Percentiles rank a stretch among this genome's conserved stretches.
Conservation (phyloP, 2,329 filamentous ascomycete species). For the Alternaria longipes region DNA sequence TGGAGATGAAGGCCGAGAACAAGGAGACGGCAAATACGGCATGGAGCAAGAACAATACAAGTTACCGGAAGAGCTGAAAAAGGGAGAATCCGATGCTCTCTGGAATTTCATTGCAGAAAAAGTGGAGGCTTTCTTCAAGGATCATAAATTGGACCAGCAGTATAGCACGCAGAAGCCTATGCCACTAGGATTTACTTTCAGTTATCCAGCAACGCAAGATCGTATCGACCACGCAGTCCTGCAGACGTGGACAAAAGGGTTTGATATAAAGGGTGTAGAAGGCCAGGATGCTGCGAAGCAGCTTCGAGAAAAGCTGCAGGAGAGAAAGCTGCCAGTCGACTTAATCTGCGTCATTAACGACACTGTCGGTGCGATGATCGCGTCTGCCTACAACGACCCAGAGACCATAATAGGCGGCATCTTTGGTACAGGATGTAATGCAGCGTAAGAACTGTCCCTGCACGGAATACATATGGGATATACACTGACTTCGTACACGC, state of each 20-base stretch:
- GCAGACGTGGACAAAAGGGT: conserved; percentile 97
- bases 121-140: conserved; percentile 87
- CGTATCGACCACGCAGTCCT: conserved; percentile 93
- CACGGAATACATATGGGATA: not conserved
- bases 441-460: conserved; percentile 60
- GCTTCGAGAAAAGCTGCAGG: conserved; percentile 79
- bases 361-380: conserved; percentile 90
- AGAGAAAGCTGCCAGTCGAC: conserved; percentile 81
- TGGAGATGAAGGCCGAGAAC: conserved; percentile 74
- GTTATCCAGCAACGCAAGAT: conserved; percentile 90
- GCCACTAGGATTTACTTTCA: conserved; percentile 94
- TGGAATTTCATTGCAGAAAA: conserved; percentile 97
- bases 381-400: conserved; percentile 86
- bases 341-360: conserved; percentile 90
- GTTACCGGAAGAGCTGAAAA: conserved; percentile 93
- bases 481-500: not conserved
- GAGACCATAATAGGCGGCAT: conserved; percentile 90
- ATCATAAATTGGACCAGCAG: conserved; percentile 76
- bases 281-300: conserved; percentile 89
- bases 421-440: conserved; percentile 93
- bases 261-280: conserved; percentile 92
- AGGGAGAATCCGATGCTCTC: conserved; percentile 81
- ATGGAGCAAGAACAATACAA: conserved; percentile 97
- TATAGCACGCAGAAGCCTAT: conserved; percentile 69
- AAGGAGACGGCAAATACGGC: conserved; percentile 69